Percentiles rank a stretch among this genome's conserved stretches.
Evolutionary conservation across 768 basidiomycete species (phyloP).

Genomic region (Rhodocollybia butyracea): DNA sequence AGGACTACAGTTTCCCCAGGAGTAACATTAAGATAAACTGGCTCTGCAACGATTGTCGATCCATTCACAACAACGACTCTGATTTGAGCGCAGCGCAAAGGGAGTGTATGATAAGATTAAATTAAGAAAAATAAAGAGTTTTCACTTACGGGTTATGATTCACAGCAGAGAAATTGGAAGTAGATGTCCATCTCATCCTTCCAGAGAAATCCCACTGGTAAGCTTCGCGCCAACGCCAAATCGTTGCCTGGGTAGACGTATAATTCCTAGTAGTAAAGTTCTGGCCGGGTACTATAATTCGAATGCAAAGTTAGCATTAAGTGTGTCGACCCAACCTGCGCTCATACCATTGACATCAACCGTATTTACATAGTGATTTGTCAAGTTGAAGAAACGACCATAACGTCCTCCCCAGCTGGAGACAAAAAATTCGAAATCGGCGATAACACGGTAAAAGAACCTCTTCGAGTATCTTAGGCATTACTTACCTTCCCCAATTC

Average conservation of each 20-base stretch:
- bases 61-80: slow-evolving; percentile 13
- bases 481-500: slow-evolving; percentile 7
- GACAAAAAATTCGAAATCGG: neutral
- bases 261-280: slow-evolving; percentile 5
- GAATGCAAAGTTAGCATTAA: neutral
- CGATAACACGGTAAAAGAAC: no score
- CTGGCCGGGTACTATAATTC: neutral
- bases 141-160: slow-evolving; percentile 9
- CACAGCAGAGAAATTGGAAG: slow-evolving; percentile 4
- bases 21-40: neutral
- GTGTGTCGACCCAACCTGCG: neutral
- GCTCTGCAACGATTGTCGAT: neutral
- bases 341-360: slow-evolving; percentile 1
- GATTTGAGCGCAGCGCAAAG: neutral
- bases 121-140: neutral
- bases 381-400: neutral
- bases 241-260: slow-evolving; percentile 9
- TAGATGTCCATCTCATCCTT: slow-evolving; percentile 13
- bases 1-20: neutral
- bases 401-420: slow-evolving; percentile 14
- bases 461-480: neutral
- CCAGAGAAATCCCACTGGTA: slow-evolving; percentile 14
- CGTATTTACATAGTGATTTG: slow-evolving; percentile 6
- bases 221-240: slow-evolving; percentile 16
- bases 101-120: neutral